A percentile compares a stretch with the other conserved stretches of the same genome.
Conservation (phyloP, 2,329 filamentous ascomycete genomes). For the Dothideomycetes sp. region DNA sequence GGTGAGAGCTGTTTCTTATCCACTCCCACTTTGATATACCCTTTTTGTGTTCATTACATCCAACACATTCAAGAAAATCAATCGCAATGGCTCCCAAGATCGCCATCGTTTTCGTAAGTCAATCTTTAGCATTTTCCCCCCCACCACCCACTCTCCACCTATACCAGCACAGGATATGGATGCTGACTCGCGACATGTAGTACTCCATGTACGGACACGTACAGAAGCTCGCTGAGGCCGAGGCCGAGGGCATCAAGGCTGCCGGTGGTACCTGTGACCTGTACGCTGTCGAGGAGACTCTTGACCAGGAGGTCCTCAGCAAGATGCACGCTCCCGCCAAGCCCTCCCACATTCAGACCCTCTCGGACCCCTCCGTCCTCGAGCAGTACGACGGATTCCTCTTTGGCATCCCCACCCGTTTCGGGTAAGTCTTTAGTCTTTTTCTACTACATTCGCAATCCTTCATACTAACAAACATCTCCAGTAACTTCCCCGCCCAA, state of each 20-base stretch:
- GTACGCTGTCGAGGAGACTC: constrained; percentile 84
- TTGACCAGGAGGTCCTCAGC: constrained; percentile 65
- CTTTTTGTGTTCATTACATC: too few relatives aligned
- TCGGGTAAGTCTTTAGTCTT: too few relatives aligned
- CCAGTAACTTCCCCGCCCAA: constrained; percentile 88
- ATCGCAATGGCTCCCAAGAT: constrained; percentile 18
- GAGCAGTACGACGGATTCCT: constrained; percentile 71
- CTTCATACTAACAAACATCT: too few relatives aligned
- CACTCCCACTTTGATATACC: too few relatives aligned
- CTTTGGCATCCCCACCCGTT: constrained; percentile 89
- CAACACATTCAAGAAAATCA: too few relatives aligned
- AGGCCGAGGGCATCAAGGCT: constrained; percentile 80
- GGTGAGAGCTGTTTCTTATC: too few relatives aligned
- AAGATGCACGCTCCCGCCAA: constrained; percentile 91
- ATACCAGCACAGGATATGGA: neutral
- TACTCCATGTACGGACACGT: constrained; percentile 96
- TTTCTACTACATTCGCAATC: too few relatives aligned
- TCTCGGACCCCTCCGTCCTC: constrained; percentile 52
- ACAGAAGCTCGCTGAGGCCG: constrained; percentile 69
- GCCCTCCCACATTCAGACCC: constrained; percentile 45
- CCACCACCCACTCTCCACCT: neutral
- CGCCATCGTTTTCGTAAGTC: constrained; percentile 75
- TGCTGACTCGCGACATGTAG: constrained; percentile 30
- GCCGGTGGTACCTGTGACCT: constrained; percentile 74
- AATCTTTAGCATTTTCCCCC: constrained; percentile 5